These are phyloP conservation scores for Epichloe typhina DNA, from an alignment of 2,329 filamentous ascomycete species.

Conservation along the genomic window DNA sequence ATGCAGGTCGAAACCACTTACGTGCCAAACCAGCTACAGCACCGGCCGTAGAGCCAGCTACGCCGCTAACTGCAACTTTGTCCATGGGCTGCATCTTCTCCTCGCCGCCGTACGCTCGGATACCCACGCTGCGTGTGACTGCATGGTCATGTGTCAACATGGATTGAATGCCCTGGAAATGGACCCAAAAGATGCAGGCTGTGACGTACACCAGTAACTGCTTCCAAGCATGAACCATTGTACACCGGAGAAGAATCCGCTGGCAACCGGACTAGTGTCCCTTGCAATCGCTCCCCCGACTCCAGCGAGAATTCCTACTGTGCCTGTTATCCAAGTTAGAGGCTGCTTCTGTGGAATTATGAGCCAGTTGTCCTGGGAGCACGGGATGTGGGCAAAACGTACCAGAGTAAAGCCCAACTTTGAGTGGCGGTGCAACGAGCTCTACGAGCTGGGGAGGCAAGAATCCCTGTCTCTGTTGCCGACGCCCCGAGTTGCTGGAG, in stretches of 20 bases:
- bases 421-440: slow-evolving; percentile 37
- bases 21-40: slow-evolving; percentile 43
- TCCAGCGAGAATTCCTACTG: slow-evolving; percentile 48
- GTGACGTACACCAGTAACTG: slow-evolving; percentile 57
- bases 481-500: slow-evolving; percentile 11
- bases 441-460: slow-evolving; percentile 31
- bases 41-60: slow-evolving; percentile 59
- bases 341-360: neutral
- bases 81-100: slow-evolving; percentile 43
- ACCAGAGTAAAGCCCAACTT: slow-evolving; percentile 49
- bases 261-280: slow-evolving; percentile 53
- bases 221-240: slow-evolving; percentile 73
- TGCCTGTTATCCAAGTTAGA: slow-evolving; percentile 29
- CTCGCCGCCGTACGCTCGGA: slow-evolving; percentile 35
- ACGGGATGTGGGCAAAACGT: slow-evolving; percentile 1
- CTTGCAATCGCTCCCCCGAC: slow-evolving; percentile 60
- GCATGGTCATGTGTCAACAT: neutral
- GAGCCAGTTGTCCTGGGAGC: no score
- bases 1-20: slow-evolving; percentile 20
- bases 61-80: slow-evolving; percentile 50
- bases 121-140: slow-evolving; percentile 36
- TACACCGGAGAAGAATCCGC: slow-evolving; percentile 57
- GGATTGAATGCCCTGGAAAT: neutral
- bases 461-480: slow-evolving; percentile 20
- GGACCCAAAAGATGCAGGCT: no score